These are phyloP conservation scores for Fraxinus albicans DNA, from an alignment of 305 asterid species.

Conservation along the genomic window DNA sequence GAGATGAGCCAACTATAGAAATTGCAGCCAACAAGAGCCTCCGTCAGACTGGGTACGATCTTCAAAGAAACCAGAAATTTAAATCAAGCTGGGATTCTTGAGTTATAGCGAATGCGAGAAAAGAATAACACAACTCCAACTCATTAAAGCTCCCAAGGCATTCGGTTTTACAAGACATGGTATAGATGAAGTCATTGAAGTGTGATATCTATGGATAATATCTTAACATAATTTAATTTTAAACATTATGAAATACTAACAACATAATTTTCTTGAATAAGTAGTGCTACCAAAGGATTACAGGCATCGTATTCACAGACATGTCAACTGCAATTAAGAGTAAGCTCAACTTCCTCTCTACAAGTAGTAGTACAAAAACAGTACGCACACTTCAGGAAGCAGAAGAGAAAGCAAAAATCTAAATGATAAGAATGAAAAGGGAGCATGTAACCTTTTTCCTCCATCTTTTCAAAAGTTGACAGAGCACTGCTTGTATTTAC, in stretches of 20 bases:
- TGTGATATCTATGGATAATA: background rate
- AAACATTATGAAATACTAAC: background rate
- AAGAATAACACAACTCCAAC: background rate
- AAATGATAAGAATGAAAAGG: background rate
- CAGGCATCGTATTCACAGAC: background rate
- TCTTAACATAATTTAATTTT: background rate
- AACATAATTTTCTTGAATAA: background rate
- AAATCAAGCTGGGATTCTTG: background rate
- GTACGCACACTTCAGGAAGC: background rate
- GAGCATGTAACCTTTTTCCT: conserved; percentile 75
- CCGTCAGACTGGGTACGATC: background rate
- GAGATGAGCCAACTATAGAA: background rate
- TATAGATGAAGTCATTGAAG: background rate
- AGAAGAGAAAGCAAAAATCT: background rate
- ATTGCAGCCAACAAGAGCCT: background rate
- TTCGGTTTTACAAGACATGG: background rate
- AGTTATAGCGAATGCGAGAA: background rate
- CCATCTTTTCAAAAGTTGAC: conserved; percentile 98
- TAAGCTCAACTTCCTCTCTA: background rate
- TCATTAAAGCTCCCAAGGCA: background rate
- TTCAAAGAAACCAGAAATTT: background rate
- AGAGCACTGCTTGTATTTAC: conserved; percentile 96
- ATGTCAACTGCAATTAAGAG: background rate
- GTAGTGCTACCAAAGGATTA: background rate
- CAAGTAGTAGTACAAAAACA: background rate